Evolutionary conservation across 2,329 filamentous ascomycete species (phyloP), one percentile per base, ranked within the genome.

Genomic region (Lomentospora prolificans): DNA sequence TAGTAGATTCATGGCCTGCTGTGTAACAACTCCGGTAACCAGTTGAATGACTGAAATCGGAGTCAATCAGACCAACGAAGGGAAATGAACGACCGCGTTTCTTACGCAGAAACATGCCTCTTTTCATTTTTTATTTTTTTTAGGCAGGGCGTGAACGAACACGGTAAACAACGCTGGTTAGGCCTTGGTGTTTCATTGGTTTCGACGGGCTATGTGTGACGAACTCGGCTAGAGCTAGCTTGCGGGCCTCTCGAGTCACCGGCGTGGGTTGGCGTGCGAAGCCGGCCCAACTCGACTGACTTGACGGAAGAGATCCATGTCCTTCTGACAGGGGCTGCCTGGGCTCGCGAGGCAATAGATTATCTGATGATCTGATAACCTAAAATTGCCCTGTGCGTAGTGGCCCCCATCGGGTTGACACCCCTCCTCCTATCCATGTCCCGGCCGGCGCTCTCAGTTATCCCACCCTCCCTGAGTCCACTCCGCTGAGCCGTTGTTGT

Each of bases 321-420:
- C n/a, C n/a, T n/a, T 51, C 17, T 17, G 50, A 30, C 30, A 51
- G n/a, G 27, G 50, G 33, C 33, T n/a, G n/a, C 27, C 50, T 25
- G 22, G 44, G 22, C 44, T 48, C 19, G 44, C 5, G 44, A 48
- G 30, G 27, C 51, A 53, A 53, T 53, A 53, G 51, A 53, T 53
- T 53, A 53, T 53, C 51, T 53, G 51, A 53, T 53, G 51, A 53
- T 53, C 51, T 53, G 51, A 53, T 53, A 53, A 53, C n/a, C 31
- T 39, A 53, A 53, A 53, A 36, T 53, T 48, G 14, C 44, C 44
- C 22, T 48, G 17, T 48, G 44, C n/a, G 44, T 7, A 17, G 36
- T 22, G 44, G 3, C 10, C 44, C 44, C 39, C 22, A n/a, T 19
- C 44, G 17, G 17, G 17, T 25, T 14, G 31, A 31, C 25, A 28